Evolutionary conservation across 2,329 filamentous ascomycete species (phyloP).

Genomic region (Colletotrichum scovillei): DNA sequence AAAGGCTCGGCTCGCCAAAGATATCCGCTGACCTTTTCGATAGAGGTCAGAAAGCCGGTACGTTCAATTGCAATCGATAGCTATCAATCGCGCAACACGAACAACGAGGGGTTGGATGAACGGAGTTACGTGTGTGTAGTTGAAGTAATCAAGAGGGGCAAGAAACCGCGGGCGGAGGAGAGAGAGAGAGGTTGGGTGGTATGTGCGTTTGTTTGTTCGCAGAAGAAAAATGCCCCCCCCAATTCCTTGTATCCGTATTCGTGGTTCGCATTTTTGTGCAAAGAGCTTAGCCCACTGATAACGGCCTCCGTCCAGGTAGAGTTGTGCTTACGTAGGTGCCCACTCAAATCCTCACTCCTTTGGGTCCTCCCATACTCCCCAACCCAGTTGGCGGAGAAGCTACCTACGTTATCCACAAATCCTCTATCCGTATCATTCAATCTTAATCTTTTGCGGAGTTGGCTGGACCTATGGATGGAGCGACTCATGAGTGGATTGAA

Average conservation of each 20-base stretch:
- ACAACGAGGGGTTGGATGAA: neutral
- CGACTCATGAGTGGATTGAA: no score
- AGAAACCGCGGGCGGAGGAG: neutral
- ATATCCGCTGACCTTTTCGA: neutral
- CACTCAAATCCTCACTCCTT: no score
- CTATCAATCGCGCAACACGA: neutral
- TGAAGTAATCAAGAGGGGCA: neutral
- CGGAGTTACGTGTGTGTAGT: neutral
- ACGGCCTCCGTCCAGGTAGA: neutral
- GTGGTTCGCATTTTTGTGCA: neutral
- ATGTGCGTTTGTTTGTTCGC: neutral
- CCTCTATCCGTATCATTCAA: no score
- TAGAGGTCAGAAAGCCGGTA: no score
- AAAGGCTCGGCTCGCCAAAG: neutral
- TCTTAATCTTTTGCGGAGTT: no score
- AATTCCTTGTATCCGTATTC: no score
- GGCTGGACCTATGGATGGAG: no score
- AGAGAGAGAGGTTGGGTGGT: neutral
- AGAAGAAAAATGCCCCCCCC: neutral
- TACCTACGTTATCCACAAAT: no score
- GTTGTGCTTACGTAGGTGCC: slow-evolving; percentile 6
- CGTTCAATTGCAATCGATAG: neutral
- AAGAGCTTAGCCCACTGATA: neutral
- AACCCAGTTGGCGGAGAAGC: neutral
- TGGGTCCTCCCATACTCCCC: no score